These are phyloP conservation scores for Teunomyces cretensis DNA, from an alignment of 805 yeast genomes.

Conservation along the genomic window DNA sequence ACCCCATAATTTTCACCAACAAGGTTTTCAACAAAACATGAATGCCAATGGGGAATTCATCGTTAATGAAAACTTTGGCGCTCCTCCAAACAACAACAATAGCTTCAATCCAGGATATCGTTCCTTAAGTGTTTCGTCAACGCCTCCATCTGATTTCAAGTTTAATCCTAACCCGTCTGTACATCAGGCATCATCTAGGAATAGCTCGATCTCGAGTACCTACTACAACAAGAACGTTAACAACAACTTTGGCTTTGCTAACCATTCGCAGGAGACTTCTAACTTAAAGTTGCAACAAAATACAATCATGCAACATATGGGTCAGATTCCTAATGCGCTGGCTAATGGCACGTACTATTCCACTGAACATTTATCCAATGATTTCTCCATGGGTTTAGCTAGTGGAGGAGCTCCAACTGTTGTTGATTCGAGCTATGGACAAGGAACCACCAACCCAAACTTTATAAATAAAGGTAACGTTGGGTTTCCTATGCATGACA, in stretches of 20 bases:
- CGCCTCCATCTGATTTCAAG: constrained; percentile 3
- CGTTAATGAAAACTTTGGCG: neutral
- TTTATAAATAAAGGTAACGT: neutral
- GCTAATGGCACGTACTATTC: neutral
- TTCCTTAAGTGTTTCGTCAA: constrained; percentile 10
- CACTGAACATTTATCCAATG: neutral
- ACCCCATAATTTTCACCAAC: constrained; percentile 3
- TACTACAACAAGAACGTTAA: constrained; percentile 9
- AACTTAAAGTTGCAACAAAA: neutral
- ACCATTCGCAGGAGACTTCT: constrained; percentile 6
- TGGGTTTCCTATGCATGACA: neutral
- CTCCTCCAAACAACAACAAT: neutral
- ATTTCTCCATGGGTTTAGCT: neutral
- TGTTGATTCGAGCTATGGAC: neutral
- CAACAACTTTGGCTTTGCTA: constrained; percentile 7
- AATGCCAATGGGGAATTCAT: constrained; percentile 32
- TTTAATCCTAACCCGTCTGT: constrained; percentile 1
- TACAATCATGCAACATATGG: neutral
- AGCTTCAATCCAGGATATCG: constrained; percentile 5
- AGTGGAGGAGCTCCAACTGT: neutral
- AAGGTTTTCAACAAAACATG: constrained; percentile 19
- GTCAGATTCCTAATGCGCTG: neutral
- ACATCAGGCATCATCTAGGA: constrained; percentile 5
- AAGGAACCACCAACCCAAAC: neutral
- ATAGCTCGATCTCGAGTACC: constrained; percentile 14